Base-by-base conservation (phyloP, 495 filamentous ascomycete genomes). In the Bacidia rubella region DNA sequence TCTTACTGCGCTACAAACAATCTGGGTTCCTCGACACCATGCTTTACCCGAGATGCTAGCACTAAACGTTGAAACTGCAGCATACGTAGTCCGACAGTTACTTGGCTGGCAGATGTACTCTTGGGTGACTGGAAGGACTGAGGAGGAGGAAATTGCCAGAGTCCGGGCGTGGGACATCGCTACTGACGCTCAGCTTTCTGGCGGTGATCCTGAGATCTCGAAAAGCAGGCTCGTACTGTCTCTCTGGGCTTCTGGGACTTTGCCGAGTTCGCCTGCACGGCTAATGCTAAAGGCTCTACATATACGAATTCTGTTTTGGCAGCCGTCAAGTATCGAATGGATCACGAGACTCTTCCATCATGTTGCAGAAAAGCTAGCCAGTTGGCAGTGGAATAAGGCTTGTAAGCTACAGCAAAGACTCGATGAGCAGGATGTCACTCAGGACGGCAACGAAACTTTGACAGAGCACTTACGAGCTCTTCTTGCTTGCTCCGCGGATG, bases 141-240 rank as follows among this genome's bases (percentile, higher is more conserved):
- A 85, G 58, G 88, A 95, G 47, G 80, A 94, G 58, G 90, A 96
- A 66, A 78, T 74, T 40, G 89, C 87, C 11, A 77, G 90, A 24
- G 77, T 93, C 56, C 95, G 93, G 68, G 88, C 89, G 0, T 97
- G 90, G 90, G 77, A 83, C 41, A 95, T 95, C 61, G 90, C 90
- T 27, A 77, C 95, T 46, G 90, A 97, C 67, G 90, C 90, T 51
- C 90, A 96, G 62, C 78, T 97, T 7, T 85, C 87, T n/a, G 90
- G 90, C 29, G 90, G 90, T 29, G 90, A 97, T 68, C 76, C 81
- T 3, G 86, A 94, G 62, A 83, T 97, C 58, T 93, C 81, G 69
- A 88, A 82, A 65, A 87, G 86, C 60, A 79, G 90, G 51, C 74
- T 97, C 24, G 79, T 87, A 0, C 76, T 97, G 29, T 94, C 90